These are phyloP conservation scores for Russula vinacea DNA, from an alignment of 768 basidiomycete species.

Conservation along the genomic window DNA sequence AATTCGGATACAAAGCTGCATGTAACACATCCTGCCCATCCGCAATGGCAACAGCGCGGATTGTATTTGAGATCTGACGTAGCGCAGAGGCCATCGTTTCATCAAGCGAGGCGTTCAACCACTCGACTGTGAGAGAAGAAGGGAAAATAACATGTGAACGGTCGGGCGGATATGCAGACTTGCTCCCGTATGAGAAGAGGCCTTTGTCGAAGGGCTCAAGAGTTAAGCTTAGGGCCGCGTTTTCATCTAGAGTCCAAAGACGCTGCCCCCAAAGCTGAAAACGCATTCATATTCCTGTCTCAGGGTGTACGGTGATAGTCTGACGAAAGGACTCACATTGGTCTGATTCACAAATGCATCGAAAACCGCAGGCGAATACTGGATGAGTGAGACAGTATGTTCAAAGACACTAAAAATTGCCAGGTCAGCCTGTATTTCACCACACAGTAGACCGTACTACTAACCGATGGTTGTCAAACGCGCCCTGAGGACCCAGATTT, in stretches of 20 bases:
- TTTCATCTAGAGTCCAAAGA: background rate
- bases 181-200: constrained; percentile 18
- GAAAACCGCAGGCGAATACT: constrained; percentile 2
- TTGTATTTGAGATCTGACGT: constrained; percentile 14
- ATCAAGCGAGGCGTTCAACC: constrained; percentile 37
- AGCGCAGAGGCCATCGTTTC: constrained; percentile 41
- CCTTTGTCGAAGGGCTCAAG: background rate
- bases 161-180: constrained; percentile 22
- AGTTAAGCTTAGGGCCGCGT: background rate
- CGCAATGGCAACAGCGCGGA: constrained; percentile 7
- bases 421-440: background rate
- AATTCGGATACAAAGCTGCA: constrained; percentile 1
- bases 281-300: background rate
- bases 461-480: background rate
- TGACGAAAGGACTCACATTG: background rate
- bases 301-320: background rate
- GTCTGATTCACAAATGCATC: constrained; percentile 11
- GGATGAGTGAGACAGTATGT: background rate
- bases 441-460: background rate
- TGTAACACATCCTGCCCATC: constrained; percentile 28
- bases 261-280: background rate
- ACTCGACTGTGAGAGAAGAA: background rate
- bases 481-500: background rate
- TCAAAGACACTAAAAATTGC: background rate
- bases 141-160: constrained; percentile 19